These are phyloP conservation scores for Peterozyma xylosa DNA, from an alignment of 805 yeast species.

Conservation along the genomic window DNA sequence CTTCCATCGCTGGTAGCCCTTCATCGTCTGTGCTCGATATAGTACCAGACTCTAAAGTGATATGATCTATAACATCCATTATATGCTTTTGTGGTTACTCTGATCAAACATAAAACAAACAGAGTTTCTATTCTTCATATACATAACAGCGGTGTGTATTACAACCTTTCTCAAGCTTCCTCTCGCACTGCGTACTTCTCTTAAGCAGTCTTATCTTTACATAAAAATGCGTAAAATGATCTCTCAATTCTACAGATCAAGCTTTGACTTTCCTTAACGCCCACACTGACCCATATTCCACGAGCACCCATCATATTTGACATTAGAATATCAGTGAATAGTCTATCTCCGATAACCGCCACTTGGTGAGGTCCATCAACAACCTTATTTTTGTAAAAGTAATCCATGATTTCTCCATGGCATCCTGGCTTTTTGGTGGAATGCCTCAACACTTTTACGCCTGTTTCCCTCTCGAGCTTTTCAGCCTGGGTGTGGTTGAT, in stretches of 20 bases:
- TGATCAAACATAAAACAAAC: too few species aligned
- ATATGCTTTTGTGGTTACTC: too few species aligned
- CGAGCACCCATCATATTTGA: slow-evolving; percentile 89
- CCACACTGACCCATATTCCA: slow-evolving; percentile 78
- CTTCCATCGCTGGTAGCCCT: too few species aligned
- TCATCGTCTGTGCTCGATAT: too few species aligned
- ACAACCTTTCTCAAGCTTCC: background rate
- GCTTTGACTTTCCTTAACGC: slow-evolving; percentile 53
- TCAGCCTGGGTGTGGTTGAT: slow-evolving; percentile 48
- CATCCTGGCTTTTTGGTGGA: slow-evolving; percentile 81
- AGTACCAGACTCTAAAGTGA: too few species aligned
- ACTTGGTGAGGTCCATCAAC: slow-evolving; percentile 49
- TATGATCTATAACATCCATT: too few species aligned
- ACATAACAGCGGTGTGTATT: slow-evolving; percentile 10
- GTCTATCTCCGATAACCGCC: slow-evolving; percentile 84
- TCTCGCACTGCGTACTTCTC: too few species aligned
- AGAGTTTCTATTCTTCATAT: background rate
- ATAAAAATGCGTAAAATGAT: slow-evolving; percentile 13
- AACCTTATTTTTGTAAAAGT: slow-evolving; percentile 43
- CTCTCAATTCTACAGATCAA: slow-evolving; percentile 50
- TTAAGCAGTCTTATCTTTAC: background rate
- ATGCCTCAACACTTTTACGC: slow-evolving; percentile 65
- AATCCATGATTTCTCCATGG: slow-evolving; percentile 54
- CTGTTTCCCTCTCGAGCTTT: slow-evolving; percentile 53
- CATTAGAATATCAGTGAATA: slow-evolving; percentile 88